phyloP scores from a whole-genome alignment of 108 stramenopile genomes.

The Stephanodiscus triporus region DNA sequence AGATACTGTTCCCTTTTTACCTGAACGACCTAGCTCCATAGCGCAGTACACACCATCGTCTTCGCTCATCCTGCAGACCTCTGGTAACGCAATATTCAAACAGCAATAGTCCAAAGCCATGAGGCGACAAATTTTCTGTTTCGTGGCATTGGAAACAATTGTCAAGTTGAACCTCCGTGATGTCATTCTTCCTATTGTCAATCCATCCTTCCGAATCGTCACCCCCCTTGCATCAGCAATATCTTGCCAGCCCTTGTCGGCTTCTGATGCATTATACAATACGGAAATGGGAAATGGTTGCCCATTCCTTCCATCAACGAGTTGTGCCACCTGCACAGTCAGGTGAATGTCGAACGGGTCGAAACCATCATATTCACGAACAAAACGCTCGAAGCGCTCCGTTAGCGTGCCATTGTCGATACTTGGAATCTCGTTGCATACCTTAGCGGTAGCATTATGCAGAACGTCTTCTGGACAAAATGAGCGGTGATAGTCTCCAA shows the following conservation, averaged over 20 bases:
- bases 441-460: too few species aligned
- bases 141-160: neutral
- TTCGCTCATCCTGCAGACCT: neutral
- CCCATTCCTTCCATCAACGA: neutral
- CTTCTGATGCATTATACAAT: neutral
- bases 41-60: neutral
- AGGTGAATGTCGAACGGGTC: neutral
- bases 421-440: neutral
- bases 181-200: neutral
- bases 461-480: slow-evolving; percentile 14
- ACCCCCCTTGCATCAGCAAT: neutral
- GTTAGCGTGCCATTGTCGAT: neutral
- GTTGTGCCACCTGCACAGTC: neutral
- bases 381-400: neutral
- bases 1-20: neutral
- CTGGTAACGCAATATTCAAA: slow-evolving; percentile 3
- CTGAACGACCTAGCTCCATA: neutral
- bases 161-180: neutral
- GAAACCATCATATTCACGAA: neutral
- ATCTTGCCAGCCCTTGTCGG: neutral
- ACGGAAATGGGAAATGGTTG: neutral
- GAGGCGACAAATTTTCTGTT: neutral
- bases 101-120: slow-evolving; percentile 3
- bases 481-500: slow-evolving; percentile 6
- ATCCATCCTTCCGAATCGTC: neutral